Percentiles rank a stretch among this genome's conserved stretches.
Evolutionary conservation across 768 basidiomycete genomes (phyloP).

Genomic region (Gymnopilus dilepis): DNA sequence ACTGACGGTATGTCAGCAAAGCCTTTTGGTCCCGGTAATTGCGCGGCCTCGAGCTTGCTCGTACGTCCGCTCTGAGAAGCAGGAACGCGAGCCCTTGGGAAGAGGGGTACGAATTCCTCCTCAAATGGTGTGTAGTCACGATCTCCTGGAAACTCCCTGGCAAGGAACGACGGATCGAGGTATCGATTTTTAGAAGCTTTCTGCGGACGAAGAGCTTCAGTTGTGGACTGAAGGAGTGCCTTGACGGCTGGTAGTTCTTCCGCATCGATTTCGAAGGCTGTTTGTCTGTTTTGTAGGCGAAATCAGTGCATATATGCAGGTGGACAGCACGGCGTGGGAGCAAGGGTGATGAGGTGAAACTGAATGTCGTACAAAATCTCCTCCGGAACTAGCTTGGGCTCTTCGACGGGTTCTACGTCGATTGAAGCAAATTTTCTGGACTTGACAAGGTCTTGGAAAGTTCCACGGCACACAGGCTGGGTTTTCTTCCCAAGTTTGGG

Average conservation of each 20-base stretch:
- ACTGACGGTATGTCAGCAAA: constrained; percentile 16
- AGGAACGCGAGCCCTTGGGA: constrained; percentile 42
- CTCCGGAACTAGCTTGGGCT: constrained; percentile 22
- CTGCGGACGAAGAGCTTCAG: constrained; percentile 26
- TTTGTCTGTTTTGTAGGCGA: not conserved
- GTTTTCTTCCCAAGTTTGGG: constrained; percentile 42
- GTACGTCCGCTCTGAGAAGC: constrained; percentile 15
- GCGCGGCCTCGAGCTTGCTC: not conserved
- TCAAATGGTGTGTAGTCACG: constrained; percentile 11
- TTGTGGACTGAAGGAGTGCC: constrained; percentile 24
- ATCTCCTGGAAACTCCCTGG: constrained; percentile 7
- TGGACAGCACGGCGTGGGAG: not conserved
- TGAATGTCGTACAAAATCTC: constrained; percentile 29
- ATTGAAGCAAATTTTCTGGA: constrained; percentile 27
- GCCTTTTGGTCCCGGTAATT: constrained; percentile 11
- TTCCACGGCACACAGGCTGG: constrained; percentile 8
- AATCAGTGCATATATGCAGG: not conserved
- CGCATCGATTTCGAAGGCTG: constrained; percentile 37
- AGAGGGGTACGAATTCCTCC: constrained; percentile 41
- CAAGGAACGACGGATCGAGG: constrained; percentile 27
- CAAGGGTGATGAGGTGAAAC: not conserved
- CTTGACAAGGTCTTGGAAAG: constrained; percentile 9
- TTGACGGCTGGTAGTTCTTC: constrained; percentile 25
- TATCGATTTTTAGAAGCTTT: constrained; percentile 31
- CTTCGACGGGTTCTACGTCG: constrained; percentile 29